phyloP scores from a whole-genome alignment of 192 early-diverging fungal species.

The Entrophospora sp. region DNA sequence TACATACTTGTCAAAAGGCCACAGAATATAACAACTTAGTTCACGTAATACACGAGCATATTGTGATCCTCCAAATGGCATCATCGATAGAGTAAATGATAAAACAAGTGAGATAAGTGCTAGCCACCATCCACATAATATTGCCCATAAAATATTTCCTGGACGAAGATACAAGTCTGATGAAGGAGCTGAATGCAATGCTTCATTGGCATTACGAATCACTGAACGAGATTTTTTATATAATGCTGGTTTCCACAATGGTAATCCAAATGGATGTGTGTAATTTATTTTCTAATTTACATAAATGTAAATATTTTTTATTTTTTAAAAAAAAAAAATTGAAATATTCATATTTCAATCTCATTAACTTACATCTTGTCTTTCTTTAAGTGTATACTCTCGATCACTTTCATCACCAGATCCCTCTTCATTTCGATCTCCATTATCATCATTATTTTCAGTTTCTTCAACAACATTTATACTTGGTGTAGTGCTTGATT shows the following conservation, averaged over 20 bases:
- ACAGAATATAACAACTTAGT: constrained; percentile 79
- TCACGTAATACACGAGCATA: constrained; percentile 65
- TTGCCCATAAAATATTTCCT: constrained; percentile 82
- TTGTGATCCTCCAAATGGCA: constrained; percentile 44
- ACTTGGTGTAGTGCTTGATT: background rate
- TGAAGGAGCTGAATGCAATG: constrained; percentile 67
- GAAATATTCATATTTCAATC: background rate
- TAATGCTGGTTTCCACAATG: constrained; percentile 95
- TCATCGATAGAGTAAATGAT: constrained; percentile 48
- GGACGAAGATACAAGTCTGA: constrained; percentile 63
- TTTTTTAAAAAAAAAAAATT: background rate
- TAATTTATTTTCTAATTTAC: constrained; percentile 59
- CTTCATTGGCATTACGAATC: constrained; percentile 66
- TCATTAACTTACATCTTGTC: constrained; percentile 15
- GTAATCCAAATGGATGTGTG: constrained; percentile 86
- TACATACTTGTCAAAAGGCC: constrained; percentile 95
- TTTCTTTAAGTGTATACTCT: constrained; percentile 16
- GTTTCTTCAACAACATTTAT: background rate
- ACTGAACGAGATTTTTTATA: constrained; percentile 91
- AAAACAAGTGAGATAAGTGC: constrained; percentile 52
- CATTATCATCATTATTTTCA: background rate
- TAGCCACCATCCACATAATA: constrained; percentile 90
- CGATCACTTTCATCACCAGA: background rate
- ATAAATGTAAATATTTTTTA: background rate
- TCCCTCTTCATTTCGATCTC: background rate